These are phyloP conservation scores for Nicotiana paniculata DNA, from an alignment of 257 asterid species.

Conservation along the genomic window DNA sequence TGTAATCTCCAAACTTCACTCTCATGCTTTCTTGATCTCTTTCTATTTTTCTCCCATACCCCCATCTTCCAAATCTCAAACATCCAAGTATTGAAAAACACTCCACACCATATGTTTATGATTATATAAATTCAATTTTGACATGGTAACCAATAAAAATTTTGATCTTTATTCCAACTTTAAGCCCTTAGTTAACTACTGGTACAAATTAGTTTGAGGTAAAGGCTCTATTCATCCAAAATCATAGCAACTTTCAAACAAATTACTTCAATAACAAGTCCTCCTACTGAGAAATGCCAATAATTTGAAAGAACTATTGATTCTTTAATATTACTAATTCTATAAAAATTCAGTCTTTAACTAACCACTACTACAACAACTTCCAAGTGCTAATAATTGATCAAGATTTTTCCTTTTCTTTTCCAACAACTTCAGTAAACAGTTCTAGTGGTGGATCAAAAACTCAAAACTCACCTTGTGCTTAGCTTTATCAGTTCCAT, in stretches of 20 bases:
- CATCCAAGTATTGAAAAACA: background rate
- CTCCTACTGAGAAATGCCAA: background rate
- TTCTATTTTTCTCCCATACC: background rate
- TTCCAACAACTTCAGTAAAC: background rate
- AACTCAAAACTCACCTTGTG: slow-evolving; percentile 55
- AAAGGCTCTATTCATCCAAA: background rate
- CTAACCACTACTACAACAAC: background rate
- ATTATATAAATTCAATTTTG: background rate
- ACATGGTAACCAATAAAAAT: background rate
- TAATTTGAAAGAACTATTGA: background rate
- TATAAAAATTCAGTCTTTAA: background rate
- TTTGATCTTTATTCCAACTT: background rate
- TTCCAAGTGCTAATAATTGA: background rate
- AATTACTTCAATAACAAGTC: background rate
- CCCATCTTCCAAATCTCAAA: background rate
- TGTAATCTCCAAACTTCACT: background rate
- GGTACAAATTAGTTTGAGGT: background rate
- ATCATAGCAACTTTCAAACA: background rate
- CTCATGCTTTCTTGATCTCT: background rate
- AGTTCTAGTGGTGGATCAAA: background rate
- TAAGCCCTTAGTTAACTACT: background rate
- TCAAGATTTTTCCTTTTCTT: background rate
- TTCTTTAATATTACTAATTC: background rate
- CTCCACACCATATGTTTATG: background rate
- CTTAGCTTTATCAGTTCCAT: slow-evolving; percentile 76